Evolutionary conservation across 78 protist genomes (phyloP).

Genomic region (Planoprotostelium fungivorum): DNA sequence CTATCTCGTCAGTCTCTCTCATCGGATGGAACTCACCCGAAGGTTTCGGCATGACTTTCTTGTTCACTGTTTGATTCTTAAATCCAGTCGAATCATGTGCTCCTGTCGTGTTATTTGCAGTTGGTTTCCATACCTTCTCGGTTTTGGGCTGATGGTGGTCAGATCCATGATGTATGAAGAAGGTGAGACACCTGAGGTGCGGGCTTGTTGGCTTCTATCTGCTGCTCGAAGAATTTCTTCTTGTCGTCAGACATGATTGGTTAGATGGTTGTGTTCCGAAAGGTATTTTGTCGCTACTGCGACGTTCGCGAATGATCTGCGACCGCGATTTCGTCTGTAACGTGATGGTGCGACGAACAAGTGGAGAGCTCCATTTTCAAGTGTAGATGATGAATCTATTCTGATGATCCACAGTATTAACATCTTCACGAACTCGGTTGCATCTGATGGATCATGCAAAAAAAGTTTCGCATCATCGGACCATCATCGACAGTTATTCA

Average conservation of each 20-base stretch:
- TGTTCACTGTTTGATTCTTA: neutral
- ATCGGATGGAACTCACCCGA: neutral
- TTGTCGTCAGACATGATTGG: neutral
- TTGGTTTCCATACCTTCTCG: neutral
- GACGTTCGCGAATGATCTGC: no score
- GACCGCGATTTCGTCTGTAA: no score
- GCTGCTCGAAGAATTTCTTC: neutral
- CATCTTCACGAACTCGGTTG: no score
- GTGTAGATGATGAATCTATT: no score
- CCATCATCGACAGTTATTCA: neutral
- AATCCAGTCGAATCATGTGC: neutral
- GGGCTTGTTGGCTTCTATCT: neutral
- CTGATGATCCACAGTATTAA: no score
- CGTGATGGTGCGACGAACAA: no score
- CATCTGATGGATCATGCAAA: no score
- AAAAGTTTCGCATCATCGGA: no score
- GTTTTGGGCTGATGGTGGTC: neutral
- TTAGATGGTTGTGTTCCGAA: neutral
- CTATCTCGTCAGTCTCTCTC: neutral
- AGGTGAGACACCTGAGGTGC: neutral
- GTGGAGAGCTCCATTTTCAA: no score
- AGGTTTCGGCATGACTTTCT: neutral
- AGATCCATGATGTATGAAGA: neutral
- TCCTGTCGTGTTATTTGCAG: neutral
- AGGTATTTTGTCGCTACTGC: no score